Conservation (phyloP, 768 basidiomycete genomes). For the Suillus spraguei region DNA sequence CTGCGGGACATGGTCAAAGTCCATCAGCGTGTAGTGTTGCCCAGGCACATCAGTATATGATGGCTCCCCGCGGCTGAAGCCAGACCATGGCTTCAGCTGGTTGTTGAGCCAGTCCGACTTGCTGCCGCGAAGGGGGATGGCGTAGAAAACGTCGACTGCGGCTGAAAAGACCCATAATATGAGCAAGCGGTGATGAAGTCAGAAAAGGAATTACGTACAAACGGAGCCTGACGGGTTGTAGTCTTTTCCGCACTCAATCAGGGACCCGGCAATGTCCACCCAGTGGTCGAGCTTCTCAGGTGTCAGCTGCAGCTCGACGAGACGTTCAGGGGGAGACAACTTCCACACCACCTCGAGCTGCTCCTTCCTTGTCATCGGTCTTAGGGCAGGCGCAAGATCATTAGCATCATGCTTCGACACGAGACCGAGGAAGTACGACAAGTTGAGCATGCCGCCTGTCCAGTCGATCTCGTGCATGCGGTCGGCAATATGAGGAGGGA, state of each 20-base stretch:
- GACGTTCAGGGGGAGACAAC: conserved; percentile 28
- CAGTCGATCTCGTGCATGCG: no score
- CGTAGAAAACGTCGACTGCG: conserved; percentile 29
- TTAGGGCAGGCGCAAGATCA: conserved; percentile 23
- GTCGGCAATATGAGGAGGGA: no score
- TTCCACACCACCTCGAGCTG: conserved; percentile 32
- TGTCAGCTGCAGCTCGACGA: conserved; percentile 31
- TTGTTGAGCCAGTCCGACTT: conserved; percentile 34
- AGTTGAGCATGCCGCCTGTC: no score
- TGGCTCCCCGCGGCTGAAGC: conserved; percentile 26
- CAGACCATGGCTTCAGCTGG: conserved; percentile 30
- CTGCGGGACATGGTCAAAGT: conserved; percentile 32
- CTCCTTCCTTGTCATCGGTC: conserved; percentile 23
- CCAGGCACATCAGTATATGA: conserved; percentile 29
- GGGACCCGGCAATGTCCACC: conserved; percentile 32
- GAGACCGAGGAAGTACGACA: no score
- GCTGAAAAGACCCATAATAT: conserved; percentile 16
- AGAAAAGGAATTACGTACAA: conserved; percentile 19
- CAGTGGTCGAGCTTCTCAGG: conserved; percentile 28
- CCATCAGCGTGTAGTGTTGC: conserved; percentile 34
- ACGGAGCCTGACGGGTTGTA: conserved; percentile 30
- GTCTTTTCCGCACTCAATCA: conserved; percentile 34
- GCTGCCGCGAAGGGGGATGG: conserved; percentile 29
- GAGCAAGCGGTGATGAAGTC: not conserved
- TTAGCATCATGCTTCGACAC: conserved; percentile 27